A percentile compares a stretch with the other conserved stretches of the same genome.
These are phyloP conservation scores for Chlamydomonas schloesseri DNA, from an alignment of 139 green algal species.

Conservation along the genomic window DNA sequence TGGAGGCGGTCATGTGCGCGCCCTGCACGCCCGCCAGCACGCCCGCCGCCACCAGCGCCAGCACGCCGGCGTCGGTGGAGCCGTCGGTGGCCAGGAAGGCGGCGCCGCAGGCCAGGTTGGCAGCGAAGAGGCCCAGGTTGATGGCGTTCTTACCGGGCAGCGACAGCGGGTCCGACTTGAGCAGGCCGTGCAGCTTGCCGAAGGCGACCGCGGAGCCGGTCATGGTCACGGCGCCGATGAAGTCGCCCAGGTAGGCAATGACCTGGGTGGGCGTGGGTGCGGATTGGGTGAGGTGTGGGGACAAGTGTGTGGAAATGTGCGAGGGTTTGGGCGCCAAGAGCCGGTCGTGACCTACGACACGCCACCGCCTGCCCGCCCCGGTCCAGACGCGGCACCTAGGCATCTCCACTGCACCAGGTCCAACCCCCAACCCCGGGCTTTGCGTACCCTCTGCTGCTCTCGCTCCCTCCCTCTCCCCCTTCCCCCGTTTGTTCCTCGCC, in stretches of 20 bases:
- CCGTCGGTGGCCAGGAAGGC: slow-evolving; percentile 42
- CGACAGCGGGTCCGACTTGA: slow-evolving; percentile 72
- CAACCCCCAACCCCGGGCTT: no score
- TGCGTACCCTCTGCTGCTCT: no score
- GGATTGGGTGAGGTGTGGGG: not conserved
- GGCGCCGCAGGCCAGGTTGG: slow-evolving; percentile 62
- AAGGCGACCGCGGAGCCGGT: slow-evolving; percentile 89
- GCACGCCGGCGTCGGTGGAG: slow-evolving; percentile 31
- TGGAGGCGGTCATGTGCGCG: slow-evolving; percentile 87
- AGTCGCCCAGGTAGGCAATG: slow-evolving; percentile 81
- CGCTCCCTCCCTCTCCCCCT: no score
- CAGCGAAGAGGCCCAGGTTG: slow-evolving; percentile 60
- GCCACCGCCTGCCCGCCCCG: no score
- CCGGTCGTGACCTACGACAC: no score
- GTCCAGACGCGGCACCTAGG: no score
- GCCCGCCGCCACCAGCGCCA: slow-evolving; percentile 70
- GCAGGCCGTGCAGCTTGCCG: slow-evolving; percentile 90
- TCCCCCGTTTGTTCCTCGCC: no score
- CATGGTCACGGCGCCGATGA: slow-evolving; percentile 91
- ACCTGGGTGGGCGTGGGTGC: not conserved
- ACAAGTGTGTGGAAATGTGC: no score
- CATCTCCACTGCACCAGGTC: no score
- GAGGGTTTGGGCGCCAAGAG: no score
- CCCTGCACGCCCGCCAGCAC: slow-evolving; percentile 80
- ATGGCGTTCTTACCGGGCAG: slow-evolving; percentile 72